phyloP scores from a whole-genome alignment of 2,329 filamentous ascomycete genomes.

The Colletotrichum sp. region DNA sequence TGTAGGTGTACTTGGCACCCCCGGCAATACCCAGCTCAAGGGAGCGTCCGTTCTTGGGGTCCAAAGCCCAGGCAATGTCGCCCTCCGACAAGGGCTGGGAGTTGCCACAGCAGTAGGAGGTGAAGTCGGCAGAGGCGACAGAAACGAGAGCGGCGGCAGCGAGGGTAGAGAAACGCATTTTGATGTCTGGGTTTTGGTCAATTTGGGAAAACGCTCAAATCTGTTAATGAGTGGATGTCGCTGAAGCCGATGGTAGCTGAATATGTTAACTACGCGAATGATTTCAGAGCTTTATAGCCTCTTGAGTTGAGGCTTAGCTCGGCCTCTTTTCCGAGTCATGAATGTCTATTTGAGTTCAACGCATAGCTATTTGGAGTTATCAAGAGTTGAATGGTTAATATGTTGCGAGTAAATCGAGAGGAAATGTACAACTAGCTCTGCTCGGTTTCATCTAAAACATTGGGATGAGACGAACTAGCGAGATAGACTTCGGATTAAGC shows the following conservation, averaged over 20 bases:
- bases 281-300: neutral
- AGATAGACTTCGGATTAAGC: neutral
- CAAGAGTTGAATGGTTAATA: neutral
- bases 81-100: fast-evolving
- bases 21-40: neutral
- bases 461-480: neutral
- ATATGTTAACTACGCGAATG: neutral
- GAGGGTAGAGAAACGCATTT: neutral
- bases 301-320: neutral
- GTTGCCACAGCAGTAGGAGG: neutral
- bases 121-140: neutral
- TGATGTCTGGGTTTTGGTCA: neutral
- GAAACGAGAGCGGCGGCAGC: neutral
- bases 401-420: neutral
- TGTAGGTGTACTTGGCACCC: neutral
- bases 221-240: neutral
- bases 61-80: neutral
- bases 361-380: neutral
- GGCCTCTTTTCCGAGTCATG: neutral
- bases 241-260: neutral
- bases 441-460: neutral
- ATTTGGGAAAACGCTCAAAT: neutral
- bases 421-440: neutral
- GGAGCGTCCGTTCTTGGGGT: neutral
- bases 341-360: neutral